These are phyloP conservation scores for Puccinia polysora DNA, from an alignment of 1,284 basidiomycete species.

Conservation along the genomic window DNA sequence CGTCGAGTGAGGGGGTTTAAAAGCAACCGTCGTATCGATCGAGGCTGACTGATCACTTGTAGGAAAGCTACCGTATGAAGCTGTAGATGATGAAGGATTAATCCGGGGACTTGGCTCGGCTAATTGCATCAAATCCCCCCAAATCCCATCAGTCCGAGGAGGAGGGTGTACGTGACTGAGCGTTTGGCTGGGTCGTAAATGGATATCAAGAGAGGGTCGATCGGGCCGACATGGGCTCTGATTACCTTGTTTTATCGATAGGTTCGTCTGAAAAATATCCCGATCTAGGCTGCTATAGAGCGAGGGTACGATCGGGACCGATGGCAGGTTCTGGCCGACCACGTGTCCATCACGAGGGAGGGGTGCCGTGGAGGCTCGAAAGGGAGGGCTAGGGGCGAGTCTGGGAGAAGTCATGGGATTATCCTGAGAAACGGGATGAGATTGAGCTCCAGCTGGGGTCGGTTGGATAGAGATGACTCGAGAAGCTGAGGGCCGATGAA, in stretches of 20 bases:
- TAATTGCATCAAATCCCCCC: slow-evolving; percentile 28
- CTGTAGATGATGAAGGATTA: neutral
- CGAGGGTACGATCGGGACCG: slow-evolving; percentile 2
- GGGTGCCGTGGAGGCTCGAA: slow-evolving; percentile 3
- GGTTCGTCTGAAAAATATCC: too few species aligned
- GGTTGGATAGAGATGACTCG: neutral
- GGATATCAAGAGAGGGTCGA: neutral
- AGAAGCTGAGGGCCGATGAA: neutral
- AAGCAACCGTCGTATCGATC: too few species aligned
- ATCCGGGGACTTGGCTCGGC: neutral
- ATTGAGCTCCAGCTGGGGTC: neutral
- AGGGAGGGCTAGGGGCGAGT: neutral
- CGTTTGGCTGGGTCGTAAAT: neutral
- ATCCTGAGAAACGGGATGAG: neutral
- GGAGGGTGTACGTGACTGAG: neutral
- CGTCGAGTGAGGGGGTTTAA: neutral
- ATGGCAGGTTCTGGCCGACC: neutral
- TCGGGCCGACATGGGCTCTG: neutral
- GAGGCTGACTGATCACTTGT: neutral
- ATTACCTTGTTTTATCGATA: neutral
- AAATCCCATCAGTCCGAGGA: slow-evolving; percentile 12
- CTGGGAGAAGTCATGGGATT: neutral
- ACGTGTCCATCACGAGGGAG: neutral
- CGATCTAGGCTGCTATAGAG: neutral
- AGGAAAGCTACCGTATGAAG: neutral